Evolutionary conservation across 306 rosid genomes (phyloP), one percentile per base, ranked within the genome.

Genomic region (Morella rubra): DNA sequence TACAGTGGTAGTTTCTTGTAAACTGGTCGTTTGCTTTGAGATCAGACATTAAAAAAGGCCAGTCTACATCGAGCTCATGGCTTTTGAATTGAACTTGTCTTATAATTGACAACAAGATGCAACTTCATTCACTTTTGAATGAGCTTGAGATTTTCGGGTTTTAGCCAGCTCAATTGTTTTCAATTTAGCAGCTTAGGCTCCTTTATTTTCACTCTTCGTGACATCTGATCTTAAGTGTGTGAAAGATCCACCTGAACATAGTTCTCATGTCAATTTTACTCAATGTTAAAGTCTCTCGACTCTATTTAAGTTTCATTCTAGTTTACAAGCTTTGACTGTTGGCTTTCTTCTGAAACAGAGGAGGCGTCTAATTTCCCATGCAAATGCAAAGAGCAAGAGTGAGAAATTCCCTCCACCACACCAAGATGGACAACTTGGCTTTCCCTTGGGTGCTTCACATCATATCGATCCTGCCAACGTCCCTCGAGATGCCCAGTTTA

Each of bases 341-440:
- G 66, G 69, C 66, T 83, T 81, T 81, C 55, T 40, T 79, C 65
- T 82, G 78, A 67, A 79, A 80, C 98, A 93, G 98, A 90, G 93
- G 73, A 78, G 98, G 78, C 96, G 97, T 58, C 83, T 90, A 71
- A 90, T 93, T 73, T 84, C 88, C 15, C 98, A 89, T 73, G 91
- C 93, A 81, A 91, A 93, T 71, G 98, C 97, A 27, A 93, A 91
- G 88, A 93, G 98, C 93, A 93, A 93, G 87, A 93, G 98, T 49
- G 98, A 93, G 81, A 93, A 93, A 85, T 93, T 93, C 71, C 98
- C 98, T 66, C 98, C 98, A 7, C 97, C 98, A 0, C 97, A 93
- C 85, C 96, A 93, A 81, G 98, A 93, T 78, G 98, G 96, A 71
- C 90, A 89, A 51, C 82, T 93, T 52, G 96, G 98, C 62, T 87